phyloP scores from a whole-genome alignment of 306 rosid genomes.

The Dalbergia oliveri region DNA sequence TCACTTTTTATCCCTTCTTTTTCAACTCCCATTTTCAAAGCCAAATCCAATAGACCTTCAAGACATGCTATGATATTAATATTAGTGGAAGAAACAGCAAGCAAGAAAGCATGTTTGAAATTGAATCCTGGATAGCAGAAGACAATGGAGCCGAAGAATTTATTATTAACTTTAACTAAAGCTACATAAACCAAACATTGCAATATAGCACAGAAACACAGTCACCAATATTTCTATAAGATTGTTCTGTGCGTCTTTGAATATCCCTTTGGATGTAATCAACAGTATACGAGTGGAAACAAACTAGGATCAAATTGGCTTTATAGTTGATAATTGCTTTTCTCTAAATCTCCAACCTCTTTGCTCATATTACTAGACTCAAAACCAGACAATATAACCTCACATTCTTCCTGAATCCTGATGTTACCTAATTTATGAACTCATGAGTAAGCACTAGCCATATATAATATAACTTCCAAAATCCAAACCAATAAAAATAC shows the following conservation, averaged over 20 bases:
- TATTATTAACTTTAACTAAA: neutral
- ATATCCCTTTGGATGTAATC: neutral
- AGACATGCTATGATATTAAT: neutral
- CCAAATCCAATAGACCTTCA: conserved; percentile 46
- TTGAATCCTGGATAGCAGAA: neutral
- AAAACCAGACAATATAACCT: neutral
- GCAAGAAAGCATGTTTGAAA: neutral
- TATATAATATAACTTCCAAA: neutral
- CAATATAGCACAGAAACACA: neutral
- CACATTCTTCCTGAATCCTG: neutral
- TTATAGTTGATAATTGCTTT: neutral
- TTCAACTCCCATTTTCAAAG: conserved; percentile 72
- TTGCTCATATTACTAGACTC: neutral
- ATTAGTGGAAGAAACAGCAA: neutral
- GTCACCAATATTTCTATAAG: neutral
- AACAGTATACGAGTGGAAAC: neutral
- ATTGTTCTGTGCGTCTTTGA: neutral
- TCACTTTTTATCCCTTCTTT: conserved; percentile 65
- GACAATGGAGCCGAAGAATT: neutral
- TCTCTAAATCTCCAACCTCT: neutral
- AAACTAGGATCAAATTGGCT: neutral
- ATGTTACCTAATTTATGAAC: neutral
- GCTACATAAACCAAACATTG: neutral
- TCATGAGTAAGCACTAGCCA: neutral
- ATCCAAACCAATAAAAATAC: neutral